phyloP scores from a whole-genome alignment of 352 stramenopile genomes.

The Phytophthora uliginosa region DNA sequence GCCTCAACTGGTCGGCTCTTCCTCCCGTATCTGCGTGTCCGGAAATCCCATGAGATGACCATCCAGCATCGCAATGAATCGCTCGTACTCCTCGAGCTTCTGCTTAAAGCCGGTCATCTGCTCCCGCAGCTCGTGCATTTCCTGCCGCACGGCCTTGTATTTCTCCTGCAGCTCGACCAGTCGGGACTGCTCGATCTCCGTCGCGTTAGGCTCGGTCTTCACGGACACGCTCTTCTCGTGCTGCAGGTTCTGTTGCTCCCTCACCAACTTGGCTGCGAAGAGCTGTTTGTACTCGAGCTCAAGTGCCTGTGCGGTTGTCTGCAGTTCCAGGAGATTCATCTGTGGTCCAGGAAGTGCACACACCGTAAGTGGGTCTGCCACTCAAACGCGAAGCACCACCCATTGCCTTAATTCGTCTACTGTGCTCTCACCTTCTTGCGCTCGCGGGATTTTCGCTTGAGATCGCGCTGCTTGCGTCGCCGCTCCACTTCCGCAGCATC shows the following conservation, averaged over 20 bases:
- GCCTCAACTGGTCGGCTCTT: constrained; percentile 30
- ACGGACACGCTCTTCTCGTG: constrained; percentile 14
- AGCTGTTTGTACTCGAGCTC: constrained; percentile 56
- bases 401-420: constrained; percentile 3
- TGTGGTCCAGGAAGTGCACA: constrained; percentile 14
- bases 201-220: constrained; percentile 24
- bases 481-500: constrained; percentile 46
- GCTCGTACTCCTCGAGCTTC: constrained; percentile 59
- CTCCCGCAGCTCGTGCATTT: constrained; percentile 54
- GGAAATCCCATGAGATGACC: constrained; percentile 53
- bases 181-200: constrained; percentile 42
- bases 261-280: constrained; percentile 37
- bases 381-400: neutral
- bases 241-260: constrained; percentile 34
- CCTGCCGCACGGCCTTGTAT: constrained; percentile 48
- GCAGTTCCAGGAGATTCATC: constrained; percentile 47
- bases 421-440: constrained; percentile 47
- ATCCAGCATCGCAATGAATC: constrained; percentile 60
- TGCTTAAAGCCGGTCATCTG: constrained; percentile 54
- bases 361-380: neutral
- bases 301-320: constrained; percentile 45
- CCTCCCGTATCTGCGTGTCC: constrained; percentile 36
- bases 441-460: constrained; percentile 56
- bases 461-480: constrained; percentile 52
- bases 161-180: constrained; percentile 47